Evolutionary conservation across 257 asterid species (phyloP), one percentile per base, ranked within the genome.

Genomic region (Nicotiana tabacum): DNA sequence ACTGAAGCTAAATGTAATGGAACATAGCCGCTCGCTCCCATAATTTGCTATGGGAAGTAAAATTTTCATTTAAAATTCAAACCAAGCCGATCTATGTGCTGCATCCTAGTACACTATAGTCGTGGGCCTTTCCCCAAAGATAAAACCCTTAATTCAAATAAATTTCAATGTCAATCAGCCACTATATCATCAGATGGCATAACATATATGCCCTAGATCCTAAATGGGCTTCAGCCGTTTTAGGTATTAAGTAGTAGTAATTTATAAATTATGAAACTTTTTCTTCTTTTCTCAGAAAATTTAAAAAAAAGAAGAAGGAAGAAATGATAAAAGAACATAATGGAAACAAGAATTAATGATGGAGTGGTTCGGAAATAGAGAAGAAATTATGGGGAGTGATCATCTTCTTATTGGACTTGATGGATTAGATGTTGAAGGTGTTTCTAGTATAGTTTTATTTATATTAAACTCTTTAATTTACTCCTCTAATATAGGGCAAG

Each of bases 381-480:
- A 81, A 66, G 68, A 62, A 62, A 86, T 84, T 39, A 77, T 69
- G 43, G 37, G 74, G 82, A 27, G 78, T 21, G 58, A 55, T 39
- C 18, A 70, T 70, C 78, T 35, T 69, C 24, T 43, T 1, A 10
- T 43, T 43, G 32, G 78, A 70, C 21, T 70, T 70, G 84, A 86
- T 83, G 53, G 85, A 86, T 88, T 85, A 86, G 91, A 87, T 81
- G 82, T 85, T 83, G 83, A 86, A 69, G 72, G 87, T 82, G 77
- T 37, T 53, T 48, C 48, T 21, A 70, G 60, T 24, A 32, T 32
- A 21, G 60, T 21, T 43, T 70, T 70, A 1, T 77, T 77, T 18
- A 57, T 77, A 43, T 43, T 43, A 66, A 12, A n/a, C 82, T 84
- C 77, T 60, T 48, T 66, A 53, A 68, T 85, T 21, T 78, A 60